phyloP scores from a whole-genome alignment of 2,329 filamentous ascomycete genomes.

The Fusarium sp. region DNA sequence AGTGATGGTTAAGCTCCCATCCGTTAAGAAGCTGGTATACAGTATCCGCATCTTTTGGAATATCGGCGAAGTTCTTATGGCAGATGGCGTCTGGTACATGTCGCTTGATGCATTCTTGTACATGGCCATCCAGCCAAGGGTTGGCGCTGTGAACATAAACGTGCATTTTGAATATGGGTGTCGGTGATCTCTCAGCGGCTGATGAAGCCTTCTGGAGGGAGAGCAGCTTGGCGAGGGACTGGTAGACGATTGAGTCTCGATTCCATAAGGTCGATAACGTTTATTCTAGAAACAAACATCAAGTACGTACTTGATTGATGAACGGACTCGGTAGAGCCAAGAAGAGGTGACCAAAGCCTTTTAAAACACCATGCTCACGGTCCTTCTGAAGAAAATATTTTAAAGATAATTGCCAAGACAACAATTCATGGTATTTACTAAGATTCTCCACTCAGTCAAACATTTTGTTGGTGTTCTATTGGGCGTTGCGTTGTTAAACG shows the following conservation, averaged over 20 bases:
- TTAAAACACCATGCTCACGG: constrained; percentile 1
- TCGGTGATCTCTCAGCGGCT: background rate
- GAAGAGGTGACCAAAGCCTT: background rate
- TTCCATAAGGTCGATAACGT: constrained; percentile 5
- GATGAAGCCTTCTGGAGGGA: constrained; percentile 25
- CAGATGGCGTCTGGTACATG: constrained; percentile 44
- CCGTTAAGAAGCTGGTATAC: constrained; percentile 48
- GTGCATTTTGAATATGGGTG: constrained; percentile 15
- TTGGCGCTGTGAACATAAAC: constrained; percentile 34
- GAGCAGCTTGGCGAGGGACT: constrained; percentile 23
- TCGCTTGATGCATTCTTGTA: constrained; percentile 42
- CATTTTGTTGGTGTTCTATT: constrained; percentile 17
- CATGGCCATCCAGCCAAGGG: constrained; percentile 46
- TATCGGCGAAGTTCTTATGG: constrained; percentile 39
- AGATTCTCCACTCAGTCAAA: constrained; percentile 3
- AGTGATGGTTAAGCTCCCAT: constrained; percentile 47
- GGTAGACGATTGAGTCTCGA: background rate
- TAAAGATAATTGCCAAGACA: constrained; percentile 1
- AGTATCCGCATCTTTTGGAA: constrained; percentile 36
- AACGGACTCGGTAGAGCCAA: background rate
- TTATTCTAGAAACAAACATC: background rate
- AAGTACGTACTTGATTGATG: background rate
- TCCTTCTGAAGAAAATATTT: background rate
- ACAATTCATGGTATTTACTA: constrained; percentile 12
- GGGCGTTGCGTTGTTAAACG: constrained; percentile 18